A percentile compares a stretch with the other conserved stretches of the same genome.
These are phyloP conservation scores for Herpetomonas muscarum DNA, from an alignment of 208 protist genomes.

Conservation along the genomic window DNA sequence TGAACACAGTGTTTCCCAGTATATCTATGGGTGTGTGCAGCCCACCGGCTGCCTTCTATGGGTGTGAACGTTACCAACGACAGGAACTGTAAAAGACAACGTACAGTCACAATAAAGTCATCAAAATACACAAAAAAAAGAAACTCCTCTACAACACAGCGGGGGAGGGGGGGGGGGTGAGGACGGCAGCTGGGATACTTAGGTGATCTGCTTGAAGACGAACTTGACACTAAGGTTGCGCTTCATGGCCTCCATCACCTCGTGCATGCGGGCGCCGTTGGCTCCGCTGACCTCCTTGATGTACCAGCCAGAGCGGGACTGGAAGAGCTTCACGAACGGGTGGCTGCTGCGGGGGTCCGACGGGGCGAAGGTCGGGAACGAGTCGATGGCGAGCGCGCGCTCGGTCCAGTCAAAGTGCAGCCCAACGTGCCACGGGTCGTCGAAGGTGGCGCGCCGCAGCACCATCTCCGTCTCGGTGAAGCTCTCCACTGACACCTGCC, in stretches of 20 bases:
- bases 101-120: not conserved
- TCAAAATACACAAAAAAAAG: too few species aligned
- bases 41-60: too few species aligned
- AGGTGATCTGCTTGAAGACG: slow-evolving; percentile 36
- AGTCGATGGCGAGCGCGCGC: slow-evolving; percentile 52
- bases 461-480: slow-evolving; percentile 67
- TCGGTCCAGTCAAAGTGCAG: slow-evolving; percentile 73
- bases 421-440: slow-evolving; percentile 63
- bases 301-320: slow-evolving; percentile 49
- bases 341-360: slow-evolving; percentile 36
- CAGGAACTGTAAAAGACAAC: not conserved
- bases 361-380: slow-evolving; percentile 39
- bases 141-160: too few species aligned
- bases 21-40: too few species aligned
- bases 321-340: slow-evolving; percentile 51
- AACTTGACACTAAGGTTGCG: slow-evolving; percentile 47
- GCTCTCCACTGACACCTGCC: slow-evolving; percentile 45
- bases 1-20: too few species aligned
- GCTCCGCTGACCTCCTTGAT: slow-evolving; percentile 71
- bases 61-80: too few species aligned
- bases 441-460: slow-evolving; percentile 39
- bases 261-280: slow-evolving; percentile 52
- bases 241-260: slow-evolving; percentile 64
- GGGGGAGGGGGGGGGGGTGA: not conserved
- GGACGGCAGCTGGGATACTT: slow-evolving; percentile 2